phyloP scores from a whole-genome alignment of 768 basidiomycete genomes.

The Gelatoporia subvermispora region DNA sequence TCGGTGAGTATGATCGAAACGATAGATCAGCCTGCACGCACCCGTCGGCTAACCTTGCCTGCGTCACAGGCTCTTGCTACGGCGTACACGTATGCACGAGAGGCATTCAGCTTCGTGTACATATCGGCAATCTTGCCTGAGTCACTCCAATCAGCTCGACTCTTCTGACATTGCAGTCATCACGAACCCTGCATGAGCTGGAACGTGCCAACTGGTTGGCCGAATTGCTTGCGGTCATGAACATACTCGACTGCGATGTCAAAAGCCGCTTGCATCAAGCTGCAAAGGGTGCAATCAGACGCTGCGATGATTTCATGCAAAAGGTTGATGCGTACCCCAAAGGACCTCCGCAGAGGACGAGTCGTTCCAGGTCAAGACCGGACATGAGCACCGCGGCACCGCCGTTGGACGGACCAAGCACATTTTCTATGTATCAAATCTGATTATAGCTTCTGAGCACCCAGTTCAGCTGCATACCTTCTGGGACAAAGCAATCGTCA shows the following conservation, averaged over 20 bases:
- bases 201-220: constrained; percentile 81
- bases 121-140: constrained; percentile 84
- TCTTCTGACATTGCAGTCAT: not conserved
- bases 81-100: constrained; percentile 87
- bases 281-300: not conserved
- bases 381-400: constrained; percentile 92
- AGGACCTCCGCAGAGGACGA: constrained; percentile 90
- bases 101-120: constrained; percentile 90
- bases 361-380: constrained; percentile 85
- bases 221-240: constrained; percentile 93
- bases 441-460: not conserved
- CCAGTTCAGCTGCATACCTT: constrained; percentile 43
- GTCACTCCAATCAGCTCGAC: constrained; percentile 12
- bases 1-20: not conserved
- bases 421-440: constrained; percentile 56
- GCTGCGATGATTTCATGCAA: not conserved
- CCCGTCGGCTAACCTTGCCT: constrained; percentile 71
- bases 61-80: constrained; percentile 86
- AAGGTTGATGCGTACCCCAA: constrained; percentile 53
- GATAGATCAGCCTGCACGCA: constrained; percentile 33
- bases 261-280: constrained; percentile 51
- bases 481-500: constrained; percentile 84
- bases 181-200: constrained; percentile 89
- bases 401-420: constrained; percentile 73
- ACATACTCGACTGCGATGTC: constrained; percentile 85